Base-by-base conservation (phyloP, 768 basidiomycete species). In the Mrakia gelida region DNA sequence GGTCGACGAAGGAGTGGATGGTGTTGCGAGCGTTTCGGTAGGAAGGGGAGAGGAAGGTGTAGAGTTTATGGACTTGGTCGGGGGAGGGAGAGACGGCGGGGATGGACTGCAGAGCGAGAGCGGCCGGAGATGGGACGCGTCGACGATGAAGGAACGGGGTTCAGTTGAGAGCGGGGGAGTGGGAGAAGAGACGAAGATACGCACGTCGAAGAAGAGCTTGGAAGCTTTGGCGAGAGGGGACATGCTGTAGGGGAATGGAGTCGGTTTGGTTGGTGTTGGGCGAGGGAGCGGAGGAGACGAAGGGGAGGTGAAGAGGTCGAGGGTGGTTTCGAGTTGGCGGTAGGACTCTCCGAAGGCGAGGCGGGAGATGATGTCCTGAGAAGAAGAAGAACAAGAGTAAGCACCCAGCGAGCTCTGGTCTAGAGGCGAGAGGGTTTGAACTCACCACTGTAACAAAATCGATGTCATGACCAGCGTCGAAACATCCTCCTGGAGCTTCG, bases 281-380 rank as follows among this genome's bases (percentile, higher is more conserved):
- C 26, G 26, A 34, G 34, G 67, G 13, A 73, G 32, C 26, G 56
- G 26, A 34, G 32, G 41, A 18, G 32, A 34, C 32, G 34, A 43
- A 30, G 28, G 13, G 23, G 52, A 34, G 18, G 54, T 56, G 32
- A 59, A 56, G 54, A 56, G 38, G 38, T 30, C 28, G 34, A 59
- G 16, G 11, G 73, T 73, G 8, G 30, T 23, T 34, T 73, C 73
- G 15, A 73, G 30, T 38, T 73, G 73, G n/a, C 45, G 73, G 52
- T 73, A 73, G 9, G 56, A 56, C 41, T 73, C 38, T 10, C 73
- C 73, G 73, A 73, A 73, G 21, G 73, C 73, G 73, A 73, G n/a
- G 54, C 73, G 34, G 32, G 73, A 73, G 54, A 73, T 73, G 52
- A 73, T 38, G n/a, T 73, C 73, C 73, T 73, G 52, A 56, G 13